A percentile compares a stretch with the other conserved stretches of the same genome.
Conservation (phyloP, 805 yeast genomes). For the Ogataea siamensis region DNA sequence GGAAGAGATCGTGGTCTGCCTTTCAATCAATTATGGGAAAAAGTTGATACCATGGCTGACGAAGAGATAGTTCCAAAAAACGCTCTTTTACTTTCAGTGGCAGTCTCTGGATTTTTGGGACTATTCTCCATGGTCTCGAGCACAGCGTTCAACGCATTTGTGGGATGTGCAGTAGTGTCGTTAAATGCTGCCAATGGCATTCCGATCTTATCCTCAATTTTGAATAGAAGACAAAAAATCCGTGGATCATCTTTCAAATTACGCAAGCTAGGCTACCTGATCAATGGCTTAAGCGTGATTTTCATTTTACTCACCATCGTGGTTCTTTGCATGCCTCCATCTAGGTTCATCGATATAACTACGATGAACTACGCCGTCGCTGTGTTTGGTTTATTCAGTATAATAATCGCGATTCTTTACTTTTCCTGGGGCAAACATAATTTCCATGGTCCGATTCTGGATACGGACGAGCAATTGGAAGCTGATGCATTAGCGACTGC, state of each 20-base stretch:
- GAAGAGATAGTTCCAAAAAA: conserved; percentile 65
- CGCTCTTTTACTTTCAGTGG: conserved; percentile 64
- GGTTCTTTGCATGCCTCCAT: conserved; percentile 70
- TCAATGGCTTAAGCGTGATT: conserved; percentile 55
- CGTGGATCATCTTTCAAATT: conserved; percentile 69
- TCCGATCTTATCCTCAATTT: conserved; percentile 63
- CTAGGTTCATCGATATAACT: conserved; percentile 46
- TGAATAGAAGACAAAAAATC: conserved; percentile 58
- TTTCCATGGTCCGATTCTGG: conserved; percentile 64
- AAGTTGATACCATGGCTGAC: conserved; percentile 53
- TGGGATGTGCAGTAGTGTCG: conserved; percentile 78
- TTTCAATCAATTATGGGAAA: conserved; percentile 58
- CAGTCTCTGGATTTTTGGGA: conserved; percentile 57
- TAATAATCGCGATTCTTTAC: conserved; percentile 49
- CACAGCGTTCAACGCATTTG: conserved; percentile 78
- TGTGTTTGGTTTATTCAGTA: conserved; percentile 51
- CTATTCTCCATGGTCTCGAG: conserved; percentile 64
- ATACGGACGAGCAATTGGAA: conserved; percentile 25
- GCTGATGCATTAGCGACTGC: background rate
- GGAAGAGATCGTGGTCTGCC: conserved; percentile 85
- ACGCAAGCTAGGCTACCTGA: conserved; percentile 59
- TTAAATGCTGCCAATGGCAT: conserved; percentile 74
- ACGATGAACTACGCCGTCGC: conserved; percentile 68
- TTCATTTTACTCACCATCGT: conserved; percentile 61
- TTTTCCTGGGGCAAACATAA: conserved; percentile 58